Evolutionary conservation across 2,329 filamentous ascomycete species (phyloP).

Genomic region (Ceratocystis cubensis): DNA sequence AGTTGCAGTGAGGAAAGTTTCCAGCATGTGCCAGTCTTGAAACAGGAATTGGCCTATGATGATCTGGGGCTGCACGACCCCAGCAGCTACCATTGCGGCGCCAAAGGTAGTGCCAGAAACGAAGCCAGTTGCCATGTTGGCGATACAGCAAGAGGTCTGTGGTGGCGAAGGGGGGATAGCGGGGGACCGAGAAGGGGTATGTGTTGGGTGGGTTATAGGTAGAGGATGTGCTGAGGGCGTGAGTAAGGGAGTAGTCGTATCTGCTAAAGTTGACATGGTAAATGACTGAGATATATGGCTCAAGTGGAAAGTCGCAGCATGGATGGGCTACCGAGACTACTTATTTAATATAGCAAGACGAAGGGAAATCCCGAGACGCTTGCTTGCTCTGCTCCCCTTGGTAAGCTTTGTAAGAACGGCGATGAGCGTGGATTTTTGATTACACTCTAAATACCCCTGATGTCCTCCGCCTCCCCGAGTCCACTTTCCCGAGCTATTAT

Average conservation of each 20-base stretch:
- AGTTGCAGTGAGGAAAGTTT: conserved; percentile 50
- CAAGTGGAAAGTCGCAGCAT: not conserved
- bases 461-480: not conserved
- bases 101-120: conserved; percentile 48
- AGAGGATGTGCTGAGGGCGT: not conserved
- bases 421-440: not conserved
- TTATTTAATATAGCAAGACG: not conserved
- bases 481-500: not conserved
- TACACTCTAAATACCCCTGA: not conserved
- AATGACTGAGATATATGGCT: not conserved
- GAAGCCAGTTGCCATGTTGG: conserved; percentile 27
- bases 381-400: not conserved
- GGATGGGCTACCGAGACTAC: not conserved
- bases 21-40: conserved; percentile 52
- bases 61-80: conserved; percentile 46
- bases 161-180: not conserved
- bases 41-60: conserved; percentile 50
- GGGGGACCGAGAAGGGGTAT: not conserved
- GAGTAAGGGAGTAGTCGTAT: not conserved
- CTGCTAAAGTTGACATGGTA: not conserved
- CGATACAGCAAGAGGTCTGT: not conserved
- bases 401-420: not conserved
- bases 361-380: not conserved
- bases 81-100: conserved; percentile 46
- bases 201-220: not conserved